phyloP scores from a whole-genome alignment of 1,284 basidiomycete genomes.

The Vanrija humicola region DNA sequence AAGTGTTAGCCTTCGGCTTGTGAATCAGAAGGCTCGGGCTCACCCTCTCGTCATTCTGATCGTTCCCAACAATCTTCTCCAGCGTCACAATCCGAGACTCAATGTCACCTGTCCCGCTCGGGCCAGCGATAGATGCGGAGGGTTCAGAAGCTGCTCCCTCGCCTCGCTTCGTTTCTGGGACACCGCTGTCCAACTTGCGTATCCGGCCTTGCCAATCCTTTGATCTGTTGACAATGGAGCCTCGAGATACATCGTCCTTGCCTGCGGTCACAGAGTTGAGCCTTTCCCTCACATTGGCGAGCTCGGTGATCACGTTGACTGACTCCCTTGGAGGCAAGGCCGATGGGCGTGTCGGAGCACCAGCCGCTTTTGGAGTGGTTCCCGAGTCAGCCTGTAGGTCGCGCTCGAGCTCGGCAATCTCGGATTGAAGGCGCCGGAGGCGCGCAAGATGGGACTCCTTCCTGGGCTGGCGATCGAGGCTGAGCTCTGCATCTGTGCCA shows the following conservation, averaged over 20 bases:
- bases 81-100: constrained; percentile 74
- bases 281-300: constrained; percentile 27
- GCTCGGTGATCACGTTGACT: constrained; percentile 35
- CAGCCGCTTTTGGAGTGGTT: not conserved
- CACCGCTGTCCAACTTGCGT: not conserved
- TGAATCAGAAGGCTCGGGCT: not conserved
- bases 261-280: constrained; percentile 12
- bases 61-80: constrained; percentile 68
- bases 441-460: constrained; percentile 28
- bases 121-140: not conserved
- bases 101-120: not conserved
- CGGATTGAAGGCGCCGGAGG: constrained; percentile 49
- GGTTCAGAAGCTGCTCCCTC: not conserved
- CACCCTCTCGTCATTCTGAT: not conserved
- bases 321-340: constrained; percentile 24
- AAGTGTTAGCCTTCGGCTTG: constrained; percentile 4
- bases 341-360: constrained; percentile 10
- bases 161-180: constrained; percentile 6
- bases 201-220: constrained; percentile 1
- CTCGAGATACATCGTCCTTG: no score
- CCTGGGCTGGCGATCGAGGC: no score
- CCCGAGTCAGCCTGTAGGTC: not conserved
- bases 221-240: not conserved
- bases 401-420: constrained; percentile 51
- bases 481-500: no score